Evolutionary conservation across 2,329 filamentous ascomycete genomes (phyloP).

Genomic region (Parascedosporium putredinis): DNA sequence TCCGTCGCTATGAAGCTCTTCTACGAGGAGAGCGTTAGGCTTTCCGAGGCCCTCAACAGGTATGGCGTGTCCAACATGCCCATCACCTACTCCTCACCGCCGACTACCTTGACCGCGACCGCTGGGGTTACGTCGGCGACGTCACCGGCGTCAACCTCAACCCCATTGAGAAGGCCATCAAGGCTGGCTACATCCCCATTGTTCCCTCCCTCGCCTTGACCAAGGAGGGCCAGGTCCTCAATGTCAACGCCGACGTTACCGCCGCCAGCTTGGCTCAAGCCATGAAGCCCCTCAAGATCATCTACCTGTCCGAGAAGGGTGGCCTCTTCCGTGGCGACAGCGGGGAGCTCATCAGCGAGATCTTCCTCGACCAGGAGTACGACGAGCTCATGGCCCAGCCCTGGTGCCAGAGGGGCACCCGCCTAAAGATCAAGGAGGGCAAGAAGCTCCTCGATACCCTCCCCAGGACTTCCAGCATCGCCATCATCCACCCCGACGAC

Average conservation of each 20-base stretch:
- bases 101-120: slow-evolving; percentile 91
- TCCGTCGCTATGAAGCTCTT: slow-evolving; percentile 87
- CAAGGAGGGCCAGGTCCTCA: slow-evolving; percentile 80
- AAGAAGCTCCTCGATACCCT: slow-evolving; percentile 85
- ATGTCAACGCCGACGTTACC: slow-evolving; percentile 95
- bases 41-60: slow-evolving; percentile 80
- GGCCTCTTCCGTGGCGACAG: slow-evolving; percentile 88
- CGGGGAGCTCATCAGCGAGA: slow-evolving; percentile 91
- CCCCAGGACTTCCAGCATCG: slow-evolving; percentile 85
- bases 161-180: slow-evolving; percentile 83
- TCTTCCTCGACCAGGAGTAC: slow-evolving; percentile 95
- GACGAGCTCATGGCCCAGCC: slow-evolving; percentile 84
- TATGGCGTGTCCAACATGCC: slow-evolving; percentile 83
- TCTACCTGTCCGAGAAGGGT: slow-evolving; percentile 97
- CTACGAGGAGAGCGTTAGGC: slow-evolving; percentile 86
- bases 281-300: slow-evolving; percentile 89
- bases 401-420: slow-evolving; percentile 91
- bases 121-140: slow-evolving; percentile 92
- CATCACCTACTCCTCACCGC: slow-evolving; percentile 88
- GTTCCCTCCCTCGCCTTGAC: slow-evolving; percentile 95
- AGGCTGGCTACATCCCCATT: slow-evolving; percentile 83
- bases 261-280: slow-evolving; percentile 84
- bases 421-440: slow-evolving; percentile 95
- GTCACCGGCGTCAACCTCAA: slow-evolving; percentile 85
- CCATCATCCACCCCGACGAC: slow-evolving; percentile 93